These are phyloP conservation scores for Aspergillus luchuensis DNA, from an alignment of 2,329 filamentous ascomycete species.

Conservation along the genomic window DNA sequence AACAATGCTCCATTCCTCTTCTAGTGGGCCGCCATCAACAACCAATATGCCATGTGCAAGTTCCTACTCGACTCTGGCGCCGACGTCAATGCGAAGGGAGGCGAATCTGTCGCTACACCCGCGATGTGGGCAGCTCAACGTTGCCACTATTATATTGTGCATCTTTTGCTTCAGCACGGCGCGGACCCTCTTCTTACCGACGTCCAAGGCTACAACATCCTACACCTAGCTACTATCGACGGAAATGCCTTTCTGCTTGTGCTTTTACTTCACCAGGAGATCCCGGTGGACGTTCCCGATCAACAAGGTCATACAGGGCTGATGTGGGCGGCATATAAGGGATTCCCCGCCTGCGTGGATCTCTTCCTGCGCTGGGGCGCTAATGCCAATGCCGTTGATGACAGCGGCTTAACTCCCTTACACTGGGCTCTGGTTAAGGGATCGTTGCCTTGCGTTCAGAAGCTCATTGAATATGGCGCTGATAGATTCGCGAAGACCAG, in stretches of 20 bases:
- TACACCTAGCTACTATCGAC: slow-evolving; percentile 96
- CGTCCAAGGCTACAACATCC: slow-evolving; percentile 94
- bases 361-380: slow-evolving; percentile 93
- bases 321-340: slow-evolving; percentile 99
- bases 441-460: slow-evolving; percentile 83
- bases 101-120: slow-evolving; percentile 90
- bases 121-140: slow-evolving; percentile 96
- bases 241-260: slow-evolving; percentile 90
- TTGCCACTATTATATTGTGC: slow-evolving; percentile 95
- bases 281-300: slow-evolving; percentile 89
- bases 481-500: slow-evolving; percentile 89
- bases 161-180: slow-evolving; percentile 85
- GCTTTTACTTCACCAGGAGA: slow-evolving; percentile 89
- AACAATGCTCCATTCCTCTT: slow-evolving; percentile 20
- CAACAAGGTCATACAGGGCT: slow-evolving; percentile 87
- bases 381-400: slow-evolving; percentile 85
- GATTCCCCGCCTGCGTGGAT: slow-evolving; percentile 88
- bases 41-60: slow-evolving; percentile 95
- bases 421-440: slow-evolving; percentile 98
- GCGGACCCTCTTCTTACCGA: slow-evolving; percentile 92
- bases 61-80: slow-evolving; percentile 85
- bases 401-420: slow-evolving; percentile 89
- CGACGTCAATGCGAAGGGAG: slow-evolving; percentile 92
- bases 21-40: slow-evolving; percentile 98
- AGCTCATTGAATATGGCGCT: slow-evolving; percentile 91